Percentiles rank a stretch among this genome's conserved stretches.
These are phyloP conservation scores for Trichoderma gamsii DNA, from an alignment of 495 filamentous ascomycete genomes.

Conservation along the genomic window DNA sequence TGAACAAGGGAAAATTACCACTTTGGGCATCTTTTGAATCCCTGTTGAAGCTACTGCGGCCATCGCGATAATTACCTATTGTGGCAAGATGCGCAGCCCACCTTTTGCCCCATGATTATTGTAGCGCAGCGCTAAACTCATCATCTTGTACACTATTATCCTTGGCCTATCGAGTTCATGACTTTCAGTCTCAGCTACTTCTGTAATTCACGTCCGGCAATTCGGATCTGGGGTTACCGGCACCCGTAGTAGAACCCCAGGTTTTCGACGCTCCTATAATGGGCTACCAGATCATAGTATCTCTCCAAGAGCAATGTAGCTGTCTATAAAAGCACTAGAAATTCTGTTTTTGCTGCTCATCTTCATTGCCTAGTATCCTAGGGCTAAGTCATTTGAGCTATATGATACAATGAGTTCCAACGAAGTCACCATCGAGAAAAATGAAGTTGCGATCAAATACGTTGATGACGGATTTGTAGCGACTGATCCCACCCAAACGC, in stretches of 20 bases:
- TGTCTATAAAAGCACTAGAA: too few species aligned
- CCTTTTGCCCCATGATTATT: not conserved
- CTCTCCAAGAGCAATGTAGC: too few species aligned
- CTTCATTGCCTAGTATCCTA: too few species aligned
- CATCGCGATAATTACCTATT: conserved; percentile 7
- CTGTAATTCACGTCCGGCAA: too few species aligned
- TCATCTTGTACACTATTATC: not conserved
- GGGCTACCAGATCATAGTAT: too few species aligned
- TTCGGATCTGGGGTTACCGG: too few species aligned
- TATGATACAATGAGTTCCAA: not conserved
- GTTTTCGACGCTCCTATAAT: too few species aligned
- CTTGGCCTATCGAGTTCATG: too few species aligned
- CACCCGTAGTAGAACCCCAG: too few species aligned
- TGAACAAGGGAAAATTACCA: not conserved
- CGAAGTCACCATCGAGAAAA: not conserved
- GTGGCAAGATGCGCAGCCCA: not conserved
- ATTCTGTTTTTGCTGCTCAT: too few species aligned
- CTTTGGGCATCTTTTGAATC: not conserved
- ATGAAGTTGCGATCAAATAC: not conserved
- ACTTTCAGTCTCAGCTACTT: too few species aligned
- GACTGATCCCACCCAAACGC: not conserved
- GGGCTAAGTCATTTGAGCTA: too few species aligned
- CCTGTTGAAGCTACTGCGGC: not conserved
- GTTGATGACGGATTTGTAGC: not conserved
- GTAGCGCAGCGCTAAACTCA: not conserved